phyloP scores from a whole-genome alignment of 2,329 filamentous ascomycete genomes.

The Xylariaceae sp. region DNA sequence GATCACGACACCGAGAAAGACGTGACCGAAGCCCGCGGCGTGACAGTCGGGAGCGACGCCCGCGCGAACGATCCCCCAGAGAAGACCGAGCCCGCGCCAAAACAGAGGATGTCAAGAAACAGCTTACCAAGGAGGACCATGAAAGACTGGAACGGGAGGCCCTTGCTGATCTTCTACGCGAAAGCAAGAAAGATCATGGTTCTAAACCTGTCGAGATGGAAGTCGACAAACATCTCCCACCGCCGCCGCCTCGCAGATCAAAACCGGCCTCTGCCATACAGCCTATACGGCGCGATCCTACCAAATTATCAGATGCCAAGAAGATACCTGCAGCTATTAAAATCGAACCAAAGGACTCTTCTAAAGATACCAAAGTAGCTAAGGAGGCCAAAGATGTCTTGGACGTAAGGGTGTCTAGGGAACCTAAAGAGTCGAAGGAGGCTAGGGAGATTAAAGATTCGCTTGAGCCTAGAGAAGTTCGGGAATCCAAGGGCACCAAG shows the following conservation, averaged over 20 bases:
- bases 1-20: conserved; percentile 33
- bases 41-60: conserved; percentile 33
- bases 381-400: conserved; percentile 19
- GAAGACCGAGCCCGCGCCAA: conserved; percentile 36
- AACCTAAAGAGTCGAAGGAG: conserved; percentile 23
- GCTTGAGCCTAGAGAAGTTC: conserved; percentile 20
- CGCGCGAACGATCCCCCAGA: conserved; percentile 33
- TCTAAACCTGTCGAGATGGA: conserved; percentile 49
- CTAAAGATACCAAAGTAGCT: conserved; percentile 21
- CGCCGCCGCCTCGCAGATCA: conserved; percentile 51
- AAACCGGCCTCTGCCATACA: conserved; percentile 59
- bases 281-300: conserved; percentile 49
- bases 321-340: conserved; percentile 35
- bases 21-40: conserved; percentile 34
- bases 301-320: conserved; percentile 42
- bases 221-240: conserved; percentile 50
- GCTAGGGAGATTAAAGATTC: conserved; percentile 15
- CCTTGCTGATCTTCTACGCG: conserved; percentile 56
- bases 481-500: conserved; percentile 22
- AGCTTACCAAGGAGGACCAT: conserved; percentile 57
- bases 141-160: conserved; percentile 58
- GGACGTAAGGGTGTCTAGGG: conserved; percentile 19
- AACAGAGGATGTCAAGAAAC: conserved; percentile 49
- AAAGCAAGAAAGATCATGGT: conserved; percentile 50
- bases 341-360: conserved; percentile 32